Conservation (phyloP, 2,329 filamentous ascomycete species). For the Trichoderma sp. region DNA sequence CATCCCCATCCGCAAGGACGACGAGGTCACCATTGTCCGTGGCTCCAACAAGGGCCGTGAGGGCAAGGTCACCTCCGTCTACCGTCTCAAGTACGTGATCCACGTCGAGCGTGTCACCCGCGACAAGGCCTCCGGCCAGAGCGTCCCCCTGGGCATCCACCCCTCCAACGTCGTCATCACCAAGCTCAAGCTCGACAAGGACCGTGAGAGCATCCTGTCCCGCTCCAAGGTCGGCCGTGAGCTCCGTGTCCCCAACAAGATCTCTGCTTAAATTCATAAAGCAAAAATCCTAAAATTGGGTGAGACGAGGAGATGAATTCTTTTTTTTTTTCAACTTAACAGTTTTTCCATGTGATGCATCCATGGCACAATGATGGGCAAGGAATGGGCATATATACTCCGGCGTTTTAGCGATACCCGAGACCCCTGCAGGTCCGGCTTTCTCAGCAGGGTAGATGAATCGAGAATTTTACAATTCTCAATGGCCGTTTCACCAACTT, state of each 20-base stretch:
- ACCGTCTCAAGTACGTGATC: slow-evolving; percentile 97
- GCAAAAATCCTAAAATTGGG: slow-evolving; percentile 25
- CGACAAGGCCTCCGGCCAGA: slow-evolving; percentile 97
- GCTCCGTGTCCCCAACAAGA: slow-evolving; percentile 70
- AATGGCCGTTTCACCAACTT: slow-evolving; percentile 71
- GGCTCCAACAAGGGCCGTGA: slow-evolving; percentile 96
- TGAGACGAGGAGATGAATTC: slow-evolving; percentile 24
- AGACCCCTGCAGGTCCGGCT: slow-evolving; percentile 34
- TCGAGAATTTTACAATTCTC: slow-evolving; percentile 52
- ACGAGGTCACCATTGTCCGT: slow-evolving; percentile 90
- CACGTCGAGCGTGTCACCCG: slow-evolving; percentile 96
- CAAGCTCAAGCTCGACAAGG: slow-evolving; percentile 98
- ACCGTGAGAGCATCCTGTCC: slow-evolving; percentile 85
- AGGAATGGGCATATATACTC: slow-evolving; percentile 42
- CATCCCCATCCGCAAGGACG: slow-evolving; percentile 97
- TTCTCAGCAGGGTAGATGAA: slow-evolving; percentile 44
- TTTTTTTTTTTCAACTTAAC: slow-evolving; percentile 2
- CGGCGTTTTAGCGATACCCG: slow-evolving; percentile 40
- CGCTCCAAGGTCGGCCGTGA: slow-evolving; percentile 81
- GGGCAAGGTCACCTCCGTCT: slow-evolving; percentile 97
- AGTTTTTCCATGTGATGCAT: slow-evolving; percentile 23
- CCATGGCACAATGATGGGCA: slow-evolving; percentile 26
- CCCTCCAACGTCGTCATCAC: slow-evolving; percentile 97
- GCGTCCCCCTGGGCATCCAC: slow-evolving; percentile 90
- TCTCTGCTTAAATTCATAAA: slow-evolving; percentile 45